These are phyloP conservation scores for Pichia occidentalis DNA, from an alignment of 805 yeast genomes.

Conservation along the genomic window DNA sequence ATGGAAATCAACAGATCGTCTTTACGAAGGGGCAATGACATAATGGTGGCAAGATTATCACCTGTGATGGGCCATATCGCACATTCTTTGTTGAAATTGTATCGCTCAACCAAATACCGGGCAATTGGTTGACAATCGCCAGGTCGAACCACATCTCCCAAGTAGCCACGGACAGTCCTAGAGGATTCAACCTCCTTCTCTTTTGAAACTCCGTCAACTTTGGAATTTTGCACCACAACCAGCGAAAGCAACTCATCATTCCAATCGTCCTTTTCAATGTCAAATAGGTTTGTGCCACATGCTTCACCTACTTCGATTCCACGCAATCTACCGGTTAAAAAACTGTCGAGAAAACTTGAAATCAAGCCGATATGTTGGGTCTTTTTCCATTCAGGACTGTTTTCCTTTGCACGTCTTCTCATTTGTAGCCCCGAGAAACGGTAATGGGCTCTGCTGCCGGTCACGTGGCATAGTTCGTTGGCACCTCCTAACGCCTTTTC, in stretches of 20 bases:
- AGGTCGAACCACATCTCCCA: conserved; percentile 49
- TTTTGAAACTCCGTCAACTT: conserved; percentile 33
- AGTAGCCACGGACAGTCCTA: conserved; percentile 39
- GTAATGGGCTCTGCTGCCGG: conserved; percentile 86
- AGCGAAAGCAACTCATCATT: conserved; percentile 49
- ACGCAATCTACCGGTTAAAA: conserved; percentile 58
- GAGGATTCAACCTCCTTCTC: conserved; percentile 28
- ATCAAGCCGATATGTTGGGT: conserved; percentile 67
- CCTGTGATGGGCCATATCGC: conserved; percentile 76
- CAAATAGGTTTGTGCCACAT: conserved; percentile 89
- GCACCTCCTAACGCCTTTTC: conserved; percentile 60
- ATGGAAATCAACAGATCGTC: conserved; percentile 76
- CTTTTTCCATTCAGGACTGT: conserved; percentile 44
- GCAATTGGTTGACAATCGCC: conserved; percentile 47
- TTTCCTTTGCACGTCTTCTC: conserved; percentile 52
- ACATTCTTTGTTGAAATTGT: conserved; percentile 56
- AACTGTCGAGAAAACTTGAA: conserved; percentile 68
- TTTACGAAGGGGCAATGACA: conserved; percentile 69
- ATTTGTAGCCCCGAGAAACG: conserved; percentile 93
- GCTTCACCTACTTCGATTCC: conserved; percentile 79
- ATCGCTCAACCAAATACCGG: conserved; percentile 53
- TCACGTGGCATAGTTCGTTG: conserved; percentile 49
- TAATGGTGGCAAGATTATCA: conserved; percentile 82
- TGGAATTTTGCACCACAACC: conserved; percentile 45
- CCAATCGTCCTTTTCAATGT: conserved; percentile 51